Evolutionary conservation across 345 rosid species (phyloP), one percentile per base, ranked within the genome.

Genomic region (Hibiscus mutabilis): DNA sequence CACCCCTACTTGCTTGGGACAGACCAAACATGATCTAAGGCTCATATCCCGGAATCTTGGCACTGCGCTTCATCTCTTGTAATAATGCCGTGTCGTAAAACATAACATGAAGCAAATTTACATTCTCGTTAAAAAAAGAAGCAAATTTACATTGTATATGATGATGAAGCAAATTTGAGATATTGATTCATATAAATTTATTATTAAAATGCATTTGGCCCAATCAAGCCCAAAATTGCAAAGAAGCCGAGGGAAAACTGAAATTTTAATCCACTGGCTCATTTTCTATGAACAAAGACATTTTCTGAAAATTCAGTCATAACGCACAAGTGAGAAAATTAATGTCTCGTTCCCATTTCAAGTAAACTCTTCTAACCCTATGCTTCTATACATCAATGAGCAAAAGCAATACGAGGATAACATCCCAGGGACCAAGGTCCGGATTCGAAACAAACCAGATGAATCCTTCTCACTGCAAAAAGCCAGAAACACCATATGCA

Each of bases 321-420:
- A 15, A 0, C 9, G 55, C 37, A 66, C 33, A 46, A 46, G 42
- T 47, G 59, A 49, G n/a, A 66, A 66, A 33, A 66, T 47, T 16
- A 47, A 16, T 57, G 58, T 16, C 27, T 66, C 70, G 16, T 49
- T 27, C 19, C 40, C 70, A 49, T 49, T 49, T 57, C 58, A 49
- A 49, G 42, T 49, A 67, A 67, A 67, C n/a, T 27, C 70, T 67
- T 47, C 42, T 67, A 67, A 67, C 49, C 53, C 57, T 66, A 66
- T 47, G 56, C 55, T 66, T 66, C 22, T 67, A 67, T 67, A 67
- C 70, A 67, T 49, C 57, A 27, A 49, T 67, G 57, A 47, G 58
- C 42, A 27, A 27, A 49, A 22, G 58, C 24, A 47, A 47, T 25
- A 47, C 49, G n/a, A 19, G 57, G 37, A 55, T 66, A 7, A 46